Conservation (phyloP, 228 moss, liverwort and hornwort species). For the Sphagnum magellanicum region DNA sequence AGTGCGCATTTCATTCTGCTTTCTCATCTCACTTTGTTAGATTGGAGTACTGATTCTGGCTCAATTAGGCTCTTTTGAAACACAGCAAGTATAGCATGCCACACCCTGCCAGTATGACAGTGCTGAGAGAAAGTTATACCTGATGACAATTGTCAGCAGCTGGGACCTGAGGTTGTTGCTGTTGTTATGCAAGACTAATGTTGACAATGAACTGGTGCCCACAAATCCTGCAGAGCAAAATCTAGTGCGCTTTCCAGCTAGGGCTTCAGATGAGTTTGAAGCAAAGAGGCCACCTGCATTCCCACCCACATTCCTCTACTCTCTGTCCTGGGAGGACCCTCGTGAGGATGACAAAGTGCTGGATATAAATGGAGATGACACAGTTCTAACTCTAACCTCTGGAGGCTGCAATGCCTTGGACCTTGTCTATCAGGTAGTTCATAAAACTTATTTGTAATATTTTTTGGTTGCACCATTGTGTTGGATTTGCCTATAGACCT, state of each 20-base stretch:
- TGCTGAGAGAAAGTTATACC: too few relatives aligned
- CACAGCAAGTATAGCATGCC: too few relatives aligned
- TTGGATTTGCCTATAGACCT: neutral
- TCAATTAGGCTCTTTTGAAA: neutral
- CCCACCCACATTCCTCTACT: conserved; percentile 92
- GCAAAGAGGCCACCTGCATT: conserved; percentile 82
- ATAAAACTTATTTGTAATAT: neutral
- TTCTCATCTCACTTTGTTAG: neutral
- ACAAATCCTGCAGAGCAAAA: conserved; percentile 39
- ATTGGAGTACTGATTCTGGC: neutral
- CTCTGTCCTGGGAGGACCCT: conserved; percentile 97
- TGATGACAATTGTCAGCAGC: too few relatives aligned
- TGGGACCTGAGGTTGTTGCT: too few relatives aligned
- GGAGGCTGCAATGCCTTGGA: conserved; percentile 98
- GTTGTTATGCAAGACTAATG: too few relatives aligned
- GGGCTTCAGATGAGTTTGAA: conserved; percentile 94
- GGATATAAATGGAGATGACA: conserved; percentile 65
- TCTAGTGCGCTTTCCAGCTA: conserved; percentile 65
- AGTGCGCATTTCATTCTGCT: neutral
- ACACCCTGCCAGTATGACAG: too few relatives aligned
- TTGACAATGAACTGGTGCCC: too few relatives aligned
- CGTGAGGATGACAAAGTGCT: conserved; percentile 91
- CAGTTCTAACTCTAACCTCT: conserved; percentile 86
- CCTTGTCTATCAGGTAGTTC: conserved; percentile 69
- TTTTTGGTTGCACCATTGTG: neutral